These are phyloP conservation scores for Xylariaceae sp. DNA, from an alignment of 2,329 filamentous ascomycete genomes.

Conservation along the genomic window DNA sequence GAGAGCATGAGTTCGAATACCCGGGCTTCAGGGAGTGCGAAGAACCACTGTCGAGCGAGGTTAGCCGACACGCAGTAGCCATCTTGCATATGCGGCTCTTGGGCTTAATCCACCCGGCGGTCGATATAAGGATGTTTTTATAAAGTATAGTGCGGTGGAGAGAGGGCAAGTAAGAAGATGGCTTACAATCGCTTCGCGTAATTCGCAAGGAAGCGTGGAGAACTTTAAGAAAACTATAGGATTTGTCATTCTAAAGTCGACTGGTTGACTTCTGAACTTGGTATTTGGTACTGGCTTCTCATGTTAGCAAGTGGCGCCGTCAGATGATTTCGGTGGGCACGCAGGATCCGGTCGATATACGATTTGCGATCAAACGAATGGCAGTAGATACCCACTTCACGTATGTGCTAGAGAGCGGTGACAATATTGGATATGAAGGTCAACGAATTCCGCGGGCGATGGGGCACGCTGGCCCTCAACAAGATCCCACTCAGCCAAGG, in stretches of 20 bases:
- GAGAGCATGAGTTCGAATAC: constrained; percentile 41
- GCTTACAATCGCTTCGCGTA: constrained; percentile 38
- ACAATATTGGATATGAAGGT: not conserved
- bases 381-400: not conserved
- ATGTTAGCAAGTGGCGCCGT: not conserved
- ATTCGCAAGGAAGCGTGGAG: constrained; percentile 38
- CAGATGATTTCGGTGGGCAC: not conserved
- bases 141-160: not conserved
- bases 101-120: too few species aligned
- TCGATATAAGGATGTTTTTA: too few species aligned
- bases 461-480: too few species aligned
- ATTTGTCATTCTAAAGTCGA: constrained; percentile 5
- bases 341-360: not conserved
- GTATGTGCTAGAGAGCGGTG: not conserved
- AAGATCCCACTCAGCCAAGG: not conserved
- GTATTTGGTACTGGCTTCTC: not conserved
- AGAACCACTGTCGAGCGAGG: constrained; percentile 33
- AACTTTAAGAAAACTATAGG: constrained; percentile 26
- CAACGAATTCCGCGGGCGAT: not conserved
- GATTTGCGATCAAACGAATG: not conserved
- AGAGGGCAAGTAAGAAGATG: not conserved
- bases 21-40: constrained; percentile 39
- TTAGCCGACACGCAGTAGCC: too few species aligned
- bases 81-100: too few species aligned
- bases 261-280: not conserved